Conservation (phyloP, 1,284 basidiomycete species). For the Trichosporon asahii region DNA sequence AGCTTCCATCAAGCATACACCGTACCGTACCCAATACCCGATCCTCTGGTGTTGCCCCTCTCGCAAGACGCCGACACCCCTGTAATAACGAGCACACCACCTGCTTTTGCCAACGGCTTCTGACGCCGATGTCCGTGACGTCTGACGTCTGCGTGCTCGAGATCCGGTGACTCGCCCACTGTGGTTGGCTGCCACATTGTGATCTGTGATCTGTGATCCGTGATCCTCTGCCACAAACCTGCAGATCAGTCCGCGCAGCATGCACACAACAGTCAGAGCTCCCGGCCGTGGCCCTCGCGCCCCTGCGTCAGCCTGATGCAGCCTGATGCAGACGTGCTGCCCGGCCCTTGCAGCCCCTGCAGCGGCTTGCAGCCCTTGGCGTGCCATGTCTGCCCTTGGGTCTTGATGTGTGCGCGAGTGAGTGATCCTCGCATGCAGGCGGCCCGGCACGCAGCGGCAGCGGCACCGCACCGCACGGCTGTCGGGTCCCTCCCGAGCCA, state of each 20-base stretch:
- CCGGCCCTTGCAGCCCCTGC: neutral
- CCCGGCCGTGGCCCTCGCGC: neutral
- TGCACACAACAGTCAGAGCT: neutral
- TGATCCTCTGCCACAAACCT: neutral
- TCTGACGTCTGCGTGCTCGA: neutral
- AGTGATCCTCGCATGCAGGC: neutral
- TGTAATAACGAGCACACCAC: neutral
- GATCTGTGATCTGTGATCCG: neutral
- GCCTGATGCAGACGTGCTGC: neutral
- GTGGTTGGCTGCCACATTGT: neutral
- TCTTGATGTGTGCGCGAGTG: slow-evolving; percentile 2
- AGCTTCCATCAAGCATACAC: slow-evolving; percentile 9
- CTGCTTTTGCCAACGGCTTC: neutral
- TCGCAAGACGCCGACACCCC: neutral
- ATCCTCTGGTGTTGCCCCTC: neutral
- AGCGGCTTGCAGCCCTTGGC: neutral
- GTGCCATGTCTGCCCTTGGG: slow-evolving; percentile 8
- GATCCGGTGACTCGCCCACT: neutral
- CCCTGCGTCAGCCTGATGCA: neutral
- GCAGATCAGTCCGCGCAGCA: neutral
- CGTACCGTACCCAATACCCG: neutral
- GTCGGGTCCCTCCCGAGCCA: neutral
- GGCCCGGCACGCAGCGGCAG: neutral
- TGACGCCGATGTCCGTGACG: neutral
- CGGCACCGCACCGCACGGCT: neutral